Evolutionary conservation across 1,139 yeast species (phyloP).

Genomic region (Magnusiomyces suaveolens): DNA sequence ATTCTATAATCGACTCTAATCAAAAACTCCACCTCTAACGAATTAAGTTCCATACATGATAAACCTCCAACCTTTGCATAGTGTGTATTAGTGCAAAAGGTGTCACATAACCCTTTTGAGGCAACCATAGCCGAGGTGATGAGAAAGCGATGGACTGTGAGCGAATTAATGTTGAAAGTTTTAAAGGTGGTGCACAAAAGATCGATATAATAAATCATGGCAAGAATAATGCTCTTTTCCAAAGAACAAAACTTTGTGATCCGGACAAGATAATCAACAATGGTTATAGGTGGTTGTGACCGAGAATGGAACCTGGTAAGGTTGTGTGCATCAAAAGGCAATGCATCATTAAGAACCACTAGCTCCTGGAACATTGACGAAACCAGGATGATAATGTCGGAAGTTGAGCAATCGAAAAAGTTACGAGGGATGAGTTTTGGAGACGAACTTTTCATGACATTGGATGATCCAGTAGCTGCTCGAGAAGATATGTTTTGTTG

Average conservation of each 20-base stretch:
- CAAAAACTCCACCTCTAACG: constrained; percentile 80
- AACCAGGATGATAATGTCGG: constrained; percentile 60
- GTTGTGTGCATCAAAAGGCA: constrained; percentile 36
- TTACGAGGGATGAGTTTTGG: constrained; percentile 41
- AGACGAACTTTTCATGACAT: neutral
- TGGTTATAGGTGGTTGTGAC: constrained; percentile 81
- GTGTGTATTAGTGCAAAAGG: constrained; percentile 86
- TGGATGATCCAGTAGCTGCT: neutral
- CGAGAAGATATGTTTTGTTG: too few species aligned
- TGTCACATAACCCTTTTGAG: constrained; percentile 86
- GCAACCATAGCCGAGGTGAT: constrained; percentile 88
- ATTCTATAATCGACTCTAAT: constrained; percentile 71
- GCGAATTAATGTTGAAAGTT: constrained; percentile 71
- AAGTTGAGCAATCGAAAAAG: constrained; percentile 58
- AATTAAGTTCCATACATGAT: constrained; percentile 71
- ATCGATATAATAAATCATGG: constrained; percentile 83
- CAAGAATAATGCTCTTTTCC: constrained; percentile 69
- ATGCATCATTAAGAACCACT: constrained; percentile 54
- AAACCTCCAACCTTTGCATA: constrained; percentile 96
- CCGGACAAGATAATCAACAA: constrained; percentile 65
- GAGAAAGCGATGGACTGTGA: constrained; percentile 87
- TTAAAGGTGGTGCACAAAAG: constrained; percentile 69
- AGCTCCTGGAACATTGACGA: constrained; percentile 72
- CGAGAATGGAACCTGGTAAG: constrained; percentile 88
- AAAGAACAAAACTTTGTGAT: constrained; percentile 75